phyloP scores from a whole-genome alignment of 2,329 filamentous ascomycete species.

The Alternaria arborescens region DNA sequence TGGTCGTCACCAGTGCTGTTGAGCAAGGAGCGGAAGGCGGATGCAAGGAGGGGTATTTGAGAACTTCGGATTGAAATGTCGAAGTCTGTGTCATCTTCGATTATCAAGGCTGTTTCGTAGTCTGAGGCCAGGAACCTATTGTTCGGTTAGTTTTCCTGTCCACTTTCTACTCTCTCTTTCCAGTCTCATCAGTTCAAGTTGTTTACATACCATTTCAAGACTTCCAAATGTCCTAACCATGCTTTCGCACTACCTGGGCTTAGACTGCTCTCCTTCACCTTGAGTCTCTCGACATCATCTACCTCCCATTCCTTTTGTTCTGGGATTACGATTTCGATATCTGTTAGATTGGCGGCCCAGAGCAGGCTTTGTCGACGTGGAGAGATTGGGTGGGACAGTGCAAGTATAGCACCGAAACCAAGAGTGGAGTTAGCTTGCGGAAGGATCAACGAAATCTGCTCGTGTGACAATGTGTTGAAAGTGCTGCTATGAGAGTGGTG shows the following conservation, averaged over 20 bases:
- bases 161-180: not conserved
- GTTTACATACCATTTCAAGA: constrained; percentile 42
- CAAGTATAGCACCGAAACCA: constrained; percentile 50
- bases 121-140: constrained; percentile 24
- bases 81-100: constrained; percentile 43
- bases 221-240: constrained; percentile 54
- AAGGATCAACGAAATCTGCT: not conserved
- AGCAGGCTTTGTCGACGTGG: constrained; percentile 47
- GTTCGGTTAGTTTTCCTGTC: not conserved
- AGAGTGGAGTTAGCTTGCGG: constrained; percentile 22
- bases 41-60: constrained; percentile 32
- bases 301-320: constrained; percentile 51
- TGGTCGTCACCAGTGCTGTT: constrained; percentile 8
- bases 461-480: not conserved
- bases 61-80: constrained; percentile 28
- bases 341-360: constrained; percentile 51
- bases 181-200: not conserved
- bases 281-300: constrained; percentile 41
- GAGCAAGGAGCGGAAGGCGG: constrained; percentile 26
- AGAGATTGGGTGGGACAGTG: constrained; percentile 49
- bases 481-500: not conserved
- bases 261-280: constrained; percentile 39
- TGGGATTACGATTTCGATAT: constrained; percentile 51
- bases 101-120: constrained; percentile 36
- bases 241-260: constrained; percentile 51